phyloP scores from a whole-genome alignment of 495 filamentous ascomycete genomes.

The Neurospora sp. region DNA sequence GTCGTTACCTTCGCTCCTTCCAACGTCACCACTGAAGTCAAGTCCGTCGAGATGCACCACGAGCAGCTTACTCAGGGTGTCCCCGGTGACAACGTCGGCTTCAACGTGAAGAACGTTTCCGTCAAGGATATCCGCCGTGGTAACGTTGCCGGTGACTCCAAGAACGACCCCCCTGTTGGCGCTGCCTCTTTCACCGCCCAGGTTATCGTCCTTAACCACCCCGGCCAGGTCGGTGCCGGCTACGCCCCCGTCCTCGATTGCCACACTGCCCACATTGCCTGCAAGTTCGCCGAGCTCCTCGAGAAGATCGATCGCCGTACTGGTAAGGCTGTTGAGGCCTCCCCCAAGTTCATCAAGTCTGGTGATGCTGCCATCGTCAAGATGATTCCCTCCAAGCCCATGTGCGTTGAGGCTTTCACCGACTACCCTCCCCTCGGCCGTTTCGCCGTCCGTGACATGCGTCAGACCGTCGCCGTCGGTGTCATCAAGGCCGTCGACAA shows the following conservation, averaged over 20 bases:
- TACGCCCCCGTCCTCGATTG: constrained; percentile 98
- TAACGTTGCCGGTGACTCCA: constrained; percentile 98
- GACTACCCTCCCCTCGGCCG: constrained; percentile 98
- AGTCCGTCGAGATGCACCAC: constrained; percentile 99
- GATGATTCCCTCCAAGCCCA: constrained; percentile 99
- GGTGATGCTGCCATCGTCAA: constrained; percentile 99
- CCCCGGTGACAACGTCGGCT: constrained; percentile 99
- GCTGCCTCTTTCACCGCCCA: constrained; percentile 95
- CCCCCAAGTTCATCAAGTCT: constrained; percentile 99
- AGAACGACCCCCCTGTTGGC: constrained; percentile 93
- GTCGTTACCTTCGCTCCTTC: constrained; percentile 92
- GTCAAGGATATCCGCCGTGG: constrained; percentile 99
- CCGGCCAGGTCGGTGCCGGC: constrained; percentile 96
- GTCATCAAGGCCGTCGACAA: constrained; percentile 67
- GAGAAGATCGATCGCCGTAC: constrained; percentile 99
- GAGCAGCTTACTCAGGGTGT: constrained; percentile 95
- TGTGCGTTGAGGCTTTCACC: constrained; percentile 99
- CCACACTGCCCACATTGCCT: constrained; percentile 99
- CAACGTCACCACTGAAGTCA: constrained; percentile 99
- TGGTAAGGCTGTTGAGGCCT: constrained; percentile 86
- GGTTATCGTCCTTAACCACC: constrained; percentile 99
- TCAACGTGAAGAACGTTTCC: constrained; percentile 99
- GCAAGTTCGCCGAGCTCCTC: constrained; percentile 97
- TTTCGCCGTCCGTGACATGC: constrained; percentile 93
- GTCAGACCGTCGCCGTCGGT: constrained; percentile 94